These are phyloP conservation scores for Colletotrichum neosansevieriae DNA, from an alignment of 2,329 filamentous ascomycete genomes.

Conservation along the genomic window DNA sequence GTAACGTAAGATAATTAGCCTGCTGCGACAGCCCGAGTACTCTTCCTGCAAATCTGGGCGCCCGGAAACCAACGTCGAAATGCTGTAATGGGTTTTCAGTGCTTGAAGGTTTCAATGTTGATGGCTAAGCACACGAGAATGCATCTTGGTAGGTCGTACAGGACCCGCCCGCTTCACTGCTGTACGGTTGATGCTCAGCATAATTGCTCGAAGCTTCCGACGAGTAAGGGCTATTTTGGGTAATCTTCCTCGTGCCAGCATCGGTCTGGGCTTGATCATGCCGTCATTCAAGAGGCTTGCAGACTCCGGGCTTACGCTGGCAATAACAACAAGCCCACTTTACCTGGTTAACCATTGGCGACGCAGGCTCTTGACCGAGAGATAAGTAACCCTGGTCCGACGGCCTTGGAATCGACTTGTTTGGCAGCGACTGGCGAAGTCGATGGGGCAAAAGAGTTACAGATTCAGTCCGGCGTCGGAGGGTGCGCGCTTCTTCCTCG, in stretches of 20 bases:
- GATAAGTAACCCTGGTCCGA: slow-evolving; percentile 26
- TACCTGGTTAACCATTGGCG: slow-evolving; percentile 6
- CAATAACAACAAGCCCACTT: slow-evolving; percentile 22
- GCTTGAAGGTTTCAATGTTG: too few relatives aligned
- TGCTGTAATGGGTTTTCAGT: too few relatives aligned
- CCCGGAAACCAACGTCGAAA: too few relatives aligned
- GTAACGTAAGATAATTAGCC: too few relatives aligned
- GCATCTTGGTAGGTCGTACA: too few relatives aligned
- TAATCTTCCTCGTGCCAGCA: neutral
- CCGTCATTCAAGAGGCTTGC: neutral
- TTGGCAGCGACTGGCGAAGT: slow-evolving; percentile 5
- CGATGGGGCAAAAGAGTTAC: slow-evolving; percentile 18
- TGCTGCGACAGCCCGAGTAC: too few relatives aligned
- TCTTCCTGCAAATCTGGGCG: too few relatives aligned
- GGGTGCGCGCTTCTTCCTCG: neutral
- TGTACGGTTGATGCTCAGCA: too few relatives aligned
- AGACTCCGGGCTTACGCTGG: slow-evolving; percentile 17
- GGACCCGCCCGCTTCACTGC: too few relatives aligned
- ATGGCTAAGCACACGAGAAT: too few relatives aligned
- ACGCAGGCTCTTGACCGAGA: neutral
- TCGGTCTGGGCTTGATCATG: neutral
- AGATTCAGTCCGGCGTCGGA: slow-evolving; percentile 28
- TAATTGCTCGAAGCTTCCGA: too few relatives aligned
- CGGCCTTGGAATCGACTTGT: neutral
- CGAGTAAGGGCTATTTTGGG: neutral